A percentile compares a stretch with the other conserved stretches of the same genome.
Evolutionary conservation across 2,329 filamentous ascomycete genomes (phyloP).

Genomic region (Paracoccidioides lutzii): DNA sequence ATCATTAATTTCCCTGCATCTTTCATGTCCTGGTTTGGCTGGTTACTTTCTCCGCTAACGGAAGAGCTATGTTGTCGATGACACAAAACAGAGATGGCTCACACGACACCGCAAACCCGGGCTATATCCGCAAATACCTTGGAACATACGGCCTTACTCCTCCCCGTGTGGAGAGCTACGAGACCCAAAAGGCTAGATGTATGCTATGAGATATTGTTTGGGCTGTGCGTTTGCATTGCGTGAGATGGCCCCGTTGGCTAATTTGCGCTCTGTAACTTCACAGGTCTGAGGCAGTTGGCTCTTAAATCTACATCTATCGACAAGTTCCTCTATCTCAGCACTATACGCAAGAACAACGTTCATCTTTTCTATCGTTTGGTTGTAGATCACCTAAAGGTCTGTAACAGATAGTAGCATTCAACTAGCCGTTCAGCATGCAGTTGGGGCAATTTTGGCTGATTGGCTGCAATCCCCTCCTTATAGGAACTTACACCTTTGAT

Average conservation of each 20-base stretch:
- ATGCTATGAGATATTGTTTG: conserved; percentile 7
- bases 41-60: not conserved
- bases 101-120: conserved; percentile 38
- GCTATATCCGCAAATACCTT: conserved; percentile 39
- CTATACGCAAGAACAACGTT: conserved; percentile 39
- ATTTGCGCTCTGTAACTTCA: conserved; percentile 6
- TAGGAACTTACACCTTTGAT: conserved; percentile 38
- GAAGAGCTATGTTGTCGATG: not conserved
- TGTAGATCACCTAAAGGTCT: conserved; percentile 34
- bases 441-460: not conserved
- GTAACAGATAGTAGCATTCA: conserved; percentile 3
- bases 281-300: conserved; percentile 35
- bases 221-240: not conserved
- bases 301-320: conserved; percentile 36
- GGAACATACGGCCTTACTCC: conserved; percentile 39
- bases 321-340: conserved; percentile 39
- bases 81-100: conserved; percentile 27
- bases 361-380: conserved; percentile 41
- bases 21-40: not conserved
- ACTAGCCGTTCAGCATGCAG: too few species aligned
- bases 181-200: conserved; percentile 38
- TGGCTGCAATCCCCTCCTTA: not conserved
- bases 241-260: not conserved
- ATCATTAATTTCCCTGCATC: not conserved
- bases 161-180: conserved; percentile 36